These are phyloP conservation scores for Syzygium oleosum DNA, from an alignment of 345 rosid species.

Conservation along the genomic window DNA sequence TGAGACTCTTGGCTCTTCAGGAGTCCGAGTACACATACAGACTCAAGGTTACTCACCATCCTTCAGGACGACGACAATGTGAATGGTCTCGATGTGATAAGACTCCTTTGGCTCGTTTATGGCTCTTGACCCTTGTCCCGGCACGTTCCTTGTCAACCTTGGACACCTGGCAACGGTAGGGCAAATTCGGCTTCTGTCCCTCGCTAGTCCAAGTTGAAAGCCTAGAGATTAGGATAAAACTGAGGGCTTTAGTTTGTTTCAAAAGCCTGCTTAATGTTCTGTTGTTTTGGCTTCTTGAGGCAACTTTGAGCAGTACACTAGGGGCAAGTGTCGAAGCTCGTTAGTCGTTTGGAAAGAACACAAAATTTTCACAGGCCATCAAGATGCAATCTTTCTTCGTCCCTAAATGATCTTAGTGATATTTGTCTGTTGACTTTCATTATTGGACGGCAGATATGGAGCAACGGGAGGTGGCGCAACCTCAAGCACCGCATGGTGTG, in stretches of 20 bases:
- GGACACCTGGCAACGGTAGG: slow-evolving; percentile 61
- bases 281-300: background rate
- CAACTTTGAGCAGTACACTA: too few species aligned
- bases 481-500: slow-evolving; percentile 77
- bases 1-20: slow-evolving; percentile 47
- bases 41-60: slow-evolving; percentile 69
- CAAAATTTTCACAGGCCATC: too few species aligned
- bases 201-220: too few species aligned
- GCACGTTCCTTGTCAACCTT: slow-evolving; percentile 69
- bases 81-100: slow-evolving; percentile 70
- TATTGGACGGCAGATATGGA: slow-evolving; percentile 38
- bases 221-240: too few species aligned
- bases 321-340: too few species aligned
- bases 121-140: slow-evolving; percentile 46
- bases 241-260: too few species aligned
- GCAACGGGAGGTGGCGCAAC: slow-evolving; percentile 62
- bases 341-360: background rate
- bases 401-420: too few species aligned
- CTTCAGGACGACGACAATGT: slow-evolving; percentile 82
- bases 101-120: slow-evolving; percentile 35
- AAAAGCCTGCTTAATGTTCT: background rate
- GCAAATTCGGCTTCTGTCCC: too few species aligned
- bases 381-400: too few species aligned
- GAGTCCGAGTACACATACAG: slow-evolving; percentile 61
- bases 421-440: too few species aligned